Percentiles rank a stretch among this genome's conserved stretches.
These are phyloP conservation scores for Dothiorella sarmentorum DNA, from an alignment of 2,329 filamentous ascomycete genomes.

Conservation along the genomic window DNA sequence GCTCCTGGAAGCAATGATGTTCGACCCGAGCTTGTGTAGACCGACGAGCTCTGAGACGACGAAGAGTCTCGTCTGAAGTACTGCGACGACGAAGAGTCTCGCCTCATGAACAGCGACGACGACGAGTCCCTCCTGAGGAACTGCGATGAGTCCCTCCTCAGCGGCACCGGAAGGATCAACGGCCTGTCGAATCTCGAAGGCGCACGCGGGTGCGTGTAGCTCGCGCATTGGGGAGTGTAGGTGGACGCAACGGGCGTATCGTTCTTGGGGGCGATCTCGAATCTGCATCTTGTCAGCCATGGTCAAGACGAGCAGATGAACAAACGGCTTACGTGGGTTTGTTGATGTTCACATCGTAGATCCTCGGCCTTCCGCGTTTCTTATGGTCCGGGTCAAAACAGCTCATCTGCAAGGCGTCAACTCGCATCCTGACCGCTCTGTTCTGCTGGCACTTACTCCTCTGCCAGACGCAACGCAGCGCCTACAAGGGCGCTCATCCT, in stretches of 20 bases:
- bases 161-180: not conserved
- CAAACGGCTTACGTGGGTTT: not conserved
- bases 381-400: conserved; percentile 11
- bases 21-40: not conserved
- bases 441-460: not conserved
- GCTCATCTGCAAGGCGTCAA: not conserved
- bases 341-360: conserved; percentile 2
- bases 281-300: not conserved
- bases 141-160: not conserved
- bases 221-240: not conserved
- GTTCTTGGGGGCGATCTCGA: not conserved
- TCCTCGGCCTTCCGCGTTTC: conserved; percentile 3
- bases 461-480: conserved; percentile 6
- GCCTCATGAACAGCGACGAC: not conserved
- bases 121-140: not conserved
- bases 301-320: not conserved
- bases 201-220: not conserved
- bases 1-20: not conserved
- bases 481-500: not conserved
- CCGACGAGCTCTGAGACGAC: not conserved
- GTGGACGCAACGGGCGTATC: not conserved
- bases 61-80: not conserved
- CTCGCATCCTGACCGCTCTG: not conserved
- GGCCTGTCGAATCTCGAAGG: not conserved
- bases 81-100: not conserved